Conservation (phyloP, 257 asterid species). For the Linderniella brevidens region DNA sequence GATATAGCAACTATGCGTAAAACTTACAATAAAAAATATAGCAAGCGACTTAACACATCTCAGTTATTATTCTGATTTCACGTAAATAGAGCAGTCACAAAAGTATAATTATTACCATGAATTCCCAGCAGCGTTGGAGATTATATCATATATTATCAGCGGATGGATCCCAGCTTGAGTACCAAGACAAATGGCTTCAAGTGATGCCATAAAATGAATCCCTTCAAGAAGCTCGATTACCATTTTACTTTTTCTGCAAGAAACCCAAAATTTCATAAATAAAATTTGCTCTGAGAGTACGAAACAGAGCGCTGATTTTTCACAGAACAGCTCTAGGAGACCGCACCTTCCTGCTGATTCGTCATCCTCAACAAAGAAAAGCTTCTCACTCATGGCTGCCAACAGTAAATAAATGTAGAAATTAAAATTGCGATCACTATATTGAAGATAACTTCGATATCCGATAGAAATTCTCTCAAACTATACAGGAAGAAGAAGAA, state of each 20-base stretch:
- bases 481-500: too few relatives aligned
- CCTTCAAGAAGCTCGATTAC: constrained; percentile 95
- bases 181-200: constrained; percentile 90
- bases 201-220: constrained; percentile 80
- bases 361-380: constrained; percentile 51
- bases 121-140: constrained; percentile 96
- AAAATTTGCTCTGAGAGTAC: not conserved
- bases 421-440: constrained; percentile 11
- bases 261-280: constrained; percentile 4
- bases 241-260: constrained; percentile 70
- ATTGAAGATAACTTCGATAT: constrained; percentile 1
- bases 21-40: constrained; percentile 2
- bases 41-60: not conserved
- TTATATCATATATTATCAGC: constrained; percentile 71
- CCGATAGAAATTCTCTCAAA: too few relatives aligned
- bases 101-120: constrained; percentile 46
- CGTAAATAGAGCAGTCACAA: constrained; percentile 9
- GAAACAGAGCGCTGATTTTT: not conserved
- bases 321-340: not conserved
- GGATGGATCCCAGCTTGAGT: constrained; percentile 89
- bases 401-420: constrained; percentile 16
- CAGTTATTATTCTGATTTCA: not conserved
- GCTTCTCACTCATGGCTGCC: constrained; percentile 70
- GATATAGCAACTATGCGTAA: constrained; percentile 8
- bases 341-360: constrained; percentile 83